Evolutionary conservation across 2,329 filamentous ascomycete species (phyloP), one percentile per base, ranked within the genome.

Genomic region (Thyridium curvatum): DNA sequence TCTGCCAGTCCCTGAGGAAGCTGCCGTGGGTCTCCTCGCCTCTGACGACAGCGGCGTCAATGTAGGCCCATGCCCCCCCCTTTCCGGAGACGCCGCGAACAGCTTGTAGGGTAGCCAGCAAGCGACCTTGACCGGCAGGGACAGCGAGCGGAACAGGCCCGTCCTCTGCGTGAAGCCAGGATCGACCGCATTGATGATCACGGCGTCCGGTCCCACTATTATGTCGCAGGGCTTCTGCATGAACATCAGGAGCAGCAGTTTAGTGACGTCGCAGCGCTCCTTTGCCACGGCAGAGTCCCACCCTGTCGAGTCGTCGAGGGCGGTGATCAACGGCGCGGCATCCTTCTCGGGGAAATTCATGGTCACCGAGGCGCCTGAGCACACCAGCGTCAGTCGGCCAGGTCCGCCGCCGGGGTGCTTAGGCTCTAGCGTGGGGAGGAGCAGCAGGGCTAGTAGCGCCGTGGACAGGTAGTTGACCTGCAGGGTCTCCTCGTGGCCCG

Each of bases 211-310:
- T 1, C 40, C 40, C 8, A 71, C 54, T 1, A 59, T 50, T 1
- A 59, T 50, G 8, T 62, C 53, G 2, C 55, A 52, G n/a, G 67
- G 51, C 13, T 62, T 58, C 14, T 62, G 55, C 6, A 64, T 47
- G 34, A 69, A 62, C 2, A 62, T 40, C 12, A 60, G 56, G 4
- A 34, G 41, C 4, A 62, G 40, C 4, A 63, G 30, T 35, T 64
- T 64, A 2, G 39, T 37, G 10, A 26, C 21, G 10, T 26, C 21
- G 21, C 10, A 26, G 6, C 21, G 21, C 21, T 26, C 21, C 21
- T 26, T 26, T 6, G 21, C 21, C 10, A 26, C 10, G 15, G 36
- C 18, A 3, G 32, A 39, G 29, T 44, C 40, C n/a, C 39, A 34
- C n/a, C 41, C 42, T 15, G 26, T 31, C 18, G 39, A 36, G 8